A percentile compares a stretch with the other conserved stretches of the same genome.
Evolutionary conservation across 345 rosid genomes (phyloP).

Genomic region (Euphorbia pulcherrima): DNA sequence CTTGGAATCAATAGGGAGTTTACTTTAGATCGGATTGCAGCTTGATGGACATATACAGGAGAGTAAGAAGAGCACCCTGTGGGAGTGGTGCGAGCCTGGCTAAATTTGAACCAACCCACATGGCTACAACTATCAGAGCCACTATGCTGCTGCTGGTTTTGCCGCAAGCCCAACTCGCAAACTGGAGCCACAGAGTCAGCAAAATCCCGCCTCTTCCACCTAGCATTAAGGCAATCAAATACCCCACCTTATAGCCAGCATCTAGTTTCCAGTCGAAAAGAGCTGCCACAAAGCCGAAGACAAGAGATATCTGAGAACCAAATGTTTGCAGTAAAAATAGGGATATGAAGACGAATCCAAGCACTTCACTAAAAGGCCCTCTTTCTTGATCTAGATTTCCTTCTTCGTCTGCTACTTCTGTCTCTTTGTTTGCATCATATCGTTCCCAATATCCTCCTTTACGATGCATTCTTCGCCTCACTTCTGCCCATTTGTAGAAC

Average conservation of each 20-base stretch:
- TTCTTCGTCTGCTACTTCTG: conserved; percentile 37
- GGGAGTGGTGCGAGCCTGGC: conserved; percentile 83
- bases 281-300: conserved; percentile 59
- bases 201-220: conserved; percentile 75
- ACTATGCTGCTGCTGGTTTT: conserved; percentile 83
- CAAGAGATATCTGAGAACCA: conserved; percentile 57
- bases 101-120: conserved; percentile 75
- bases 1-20: no score
- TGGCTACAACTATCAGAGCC: conserved; percentile 54
- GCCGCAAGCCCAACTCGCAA: conserved; percentile 85
- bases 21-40: conserved; percentile 61
- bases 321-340: conserved; percentile 52
- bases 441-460: conserved; percentile 43
- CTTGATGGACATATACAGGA: conserved; percentile 84
- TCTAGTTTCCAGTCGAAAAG: conserved; percentile 66
- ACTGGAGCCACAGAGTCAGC: conserved; percentile 61
- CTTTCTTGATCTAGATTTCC: conserved; percentile 37
- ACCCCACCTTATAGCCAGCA: conserved; percentile 78
- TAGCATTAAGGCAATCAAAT: conserved; percentile 63
- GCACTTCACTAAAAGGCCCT: conserved; percentile 54
- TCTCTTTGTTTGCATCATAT: conserved; percentile 28
- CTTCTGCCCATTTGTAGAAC: conserved; percentile 55
- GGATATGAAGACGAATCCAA: conserved; percentile 53
- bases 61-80: conserved; percentile 73
- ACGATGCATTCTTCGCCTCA: conserved; percentile 43